A percentile compares a stretch with the other conserved stretches of the same genome.
Conservation (phyloP, 2,329 filamentous ascomycete species). For the Paracoccidioides brasiliensis region DNA sequence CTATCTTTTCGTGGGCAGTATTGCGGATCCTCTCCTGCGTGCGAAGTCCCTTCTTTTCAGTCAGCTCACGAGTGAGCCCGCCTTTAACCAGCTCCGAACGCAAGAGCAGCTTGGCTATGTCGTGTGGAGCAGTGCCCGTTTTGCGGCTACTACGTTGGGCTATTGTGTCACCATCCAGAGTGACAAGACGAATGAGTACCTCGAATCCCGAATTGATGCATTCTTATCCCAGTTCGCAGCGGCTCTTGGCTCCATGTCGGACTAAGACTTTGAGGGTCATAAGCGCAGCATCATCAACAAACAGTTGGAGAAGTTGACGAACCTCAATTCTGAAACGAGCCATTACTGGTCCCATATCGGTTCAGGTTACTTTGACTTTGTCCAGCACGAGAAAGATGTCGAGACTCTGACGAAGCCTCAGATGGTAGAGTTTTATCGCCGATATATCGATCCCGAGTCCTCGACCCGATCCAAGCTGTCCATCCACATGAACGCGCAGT, state of each 20-base stretch:
- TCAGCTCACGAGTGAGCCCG: slow-evolving; percentile 84
- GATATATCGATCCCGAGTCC: slow-evolving; percentile 64
- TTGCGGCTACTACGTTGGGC: slow-evolving; percentile 63
- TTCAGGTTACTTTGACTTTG: slow-evolving; percentile 80
- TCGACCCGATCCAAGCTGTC: slow-evolving; percentile 64
- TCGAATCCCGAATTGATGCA: slow-evolving; percentile 75
- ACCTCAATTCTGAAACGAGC: slow-evolving; percentile 69
- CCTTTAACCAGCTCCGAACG: slow-evolving; percentile 86
- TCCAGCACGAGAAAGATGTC: slow-evolving; percentile 67
- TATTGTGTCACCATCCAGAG: slow-evolving; percentile 90
- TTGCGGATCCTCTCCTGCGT: slow-evolving; percentile 54
- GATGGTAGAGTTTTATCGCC: slow-evolving; percentile 64
- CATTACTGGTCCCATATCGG: slow-evolving; percentile 77
- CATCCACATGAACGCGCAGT: slow-evolving; percentile 69
- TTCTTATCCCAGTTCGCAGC: slow-evolving; percentile 60
- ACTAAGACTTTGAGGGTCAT: slow-evolving; percentile 76
- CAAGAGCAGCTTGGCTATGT: slow-evolving; percentile 98
- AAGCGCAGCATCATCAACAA: slow-evolving; percentile 82
- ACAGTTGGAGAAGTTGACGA: slow-evolving; percentile 82
- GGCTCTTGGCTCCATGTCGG: slow-evolving; percentile 60
- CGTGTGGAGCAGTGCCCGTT: slow-evolving; percentile 68
- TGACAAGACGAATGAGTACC: slow-evolving; percentile 68
- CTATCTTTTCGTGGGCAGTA: slow-evolving; percentile 56
- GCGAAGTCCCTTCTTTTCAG: slow-evolving; percentile 71
- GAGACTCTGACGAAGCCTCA: slow-evolving; percentile 64